Conservation (phyloP, 2,329 filamentous ascomycete species). For the Talaromyces sp. region DNA sequence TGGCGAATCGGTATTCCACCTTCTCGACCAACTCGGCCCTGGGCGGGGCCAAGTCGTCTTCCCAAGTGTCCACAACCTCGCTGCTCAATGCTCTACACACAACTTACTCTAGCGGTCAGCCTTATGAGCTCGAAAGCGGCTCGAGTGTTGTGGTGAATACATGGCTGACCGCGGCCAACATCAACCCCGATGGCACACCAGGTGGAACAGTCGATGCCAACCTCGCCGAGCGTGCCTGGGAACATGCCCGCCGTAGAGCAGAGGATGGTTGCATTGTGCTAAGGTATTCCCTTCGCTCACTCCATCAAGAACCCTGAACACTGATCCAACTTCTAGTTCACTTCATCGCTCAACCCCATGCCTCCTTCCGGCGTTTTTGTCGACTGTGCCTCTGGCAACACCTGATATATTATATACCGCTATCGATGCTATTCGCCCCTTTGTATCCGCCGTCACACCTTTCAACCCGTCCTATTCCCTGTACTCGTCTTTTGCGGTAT, state of each 20-base stretch:
- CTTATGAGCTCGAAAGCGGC: conserved; percentile 83
- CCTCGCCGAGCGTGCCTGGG: conserved; percentile 80
- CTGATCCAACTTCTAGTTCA: conserved; percentile 53
- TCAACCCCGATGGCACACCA: conserved; percentile 61
- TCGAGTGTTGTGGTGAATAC: conserved; percentile 93
- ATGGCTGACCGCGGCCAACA: conserved; percentile 76
- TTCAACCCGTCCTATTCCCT: conserved; percentile 80
- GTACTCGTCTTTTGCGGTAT: conserved; percentile 74
- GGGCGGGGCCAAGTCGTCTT: conserved; percentile 43
- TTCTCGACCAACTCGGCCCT: conserved; percentile 57
- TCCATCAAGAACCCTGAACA: background rate
- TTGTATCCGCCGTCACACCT: conserved; percentile 80
- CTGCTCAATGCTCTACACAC: conserved; percentile 89
- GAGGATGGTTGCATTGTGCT: conserved; percentile 93
- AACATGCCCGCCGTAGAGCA: conserved; percentile 87
- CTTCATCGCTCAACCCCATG: conserved; percentile 86
- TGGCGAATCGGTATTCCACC: conserved; percentile 58
- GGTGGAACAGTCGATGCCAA: conserved; percentile 77
- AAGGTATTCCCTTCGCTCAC: conserved; percentile 55
- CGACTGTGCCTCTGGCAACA: conserved; percentile 71
- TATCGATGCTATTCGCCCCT: conserved; percentile 76
- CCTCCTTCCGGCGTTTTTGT: conserved; percentile 73
- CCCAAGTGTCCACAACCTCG: conserved; percentile 87
- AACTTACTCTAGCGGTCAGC: conserved; percentile 72
- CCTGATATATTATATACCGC: conserved; percentile 72